phyloP scores from a whole-genome alignment of 495 filamentous ascomycete genomes.

The Neurospora hispaniola region DNA sequence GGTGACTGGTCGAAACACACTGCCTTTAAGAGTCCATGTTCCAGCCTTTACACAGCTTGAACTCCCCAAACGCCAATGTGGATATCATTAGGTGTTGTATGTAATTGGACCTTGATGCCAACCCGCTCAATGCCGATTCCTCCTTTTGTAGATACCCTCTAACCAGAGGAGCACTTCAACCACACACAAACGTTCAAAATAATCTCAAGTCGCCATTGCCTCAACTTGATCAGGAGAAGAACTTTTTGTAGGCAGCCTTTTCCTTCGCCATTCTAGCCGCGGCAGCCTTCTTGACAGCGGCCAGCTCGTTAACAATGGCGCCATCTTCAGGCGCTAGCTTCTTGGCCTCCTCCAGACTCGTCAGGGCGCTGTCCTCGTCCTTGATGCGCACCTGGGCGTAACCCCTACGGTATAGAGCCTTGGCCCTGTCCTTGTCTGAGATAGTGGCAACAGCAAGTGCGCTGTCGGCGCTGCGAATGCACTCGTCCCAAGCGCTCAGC shows the following conservation, averaged over 20 bases:
- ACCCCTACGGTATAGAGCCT: constrained; percentile 77
- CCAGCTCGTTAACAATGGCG: constrained; percentile 63
- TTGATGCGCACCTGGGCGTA: constrained; percentile 61
- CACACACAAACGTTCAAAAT: not conserved
- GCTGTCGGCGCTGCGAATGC: constrained; percentile 54
- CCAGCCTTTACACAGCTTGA: not conserved
- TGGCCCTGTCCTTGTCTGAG: constrained; percentile 70
- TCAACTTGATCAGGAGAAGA: constrained; percentile 45
- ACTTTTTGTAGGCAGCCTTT: constrained; percentile 80
- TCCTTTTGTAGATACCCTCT: not conserved
- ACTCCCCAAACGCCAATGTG: not conserved
- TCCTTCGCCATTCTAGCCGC: constrained; percentile 70
- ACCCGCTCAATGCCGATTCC: not conserved
- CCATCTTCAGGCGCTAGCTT: constrained; percentile 68
- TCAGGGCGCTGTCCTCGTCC: constrained; percentile 76
- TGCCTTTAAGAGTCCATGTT: not conserved
- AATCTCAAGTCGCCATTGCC: not conserved
- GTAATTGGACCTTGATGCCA: not conserved
- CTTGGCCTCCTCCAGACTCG: constrained; percentile 64
- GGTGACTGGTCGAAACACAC: not conserved
- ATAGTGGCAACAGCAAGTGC: constrained; percentile 59
- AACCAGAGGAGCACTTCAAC: not conserved
- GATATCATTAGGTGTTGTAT: not conserved
- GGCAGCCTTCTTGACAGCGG: constrained; percentile 61
- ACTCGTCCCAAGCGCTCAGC: constrained; percentile 58